A percentile compares a stretch with the other conserved stretches of the same genome.
phyloP scores from a whole-genome alignment of 768 basidiomycete species.

The Termitomyces sp. region DNA sequence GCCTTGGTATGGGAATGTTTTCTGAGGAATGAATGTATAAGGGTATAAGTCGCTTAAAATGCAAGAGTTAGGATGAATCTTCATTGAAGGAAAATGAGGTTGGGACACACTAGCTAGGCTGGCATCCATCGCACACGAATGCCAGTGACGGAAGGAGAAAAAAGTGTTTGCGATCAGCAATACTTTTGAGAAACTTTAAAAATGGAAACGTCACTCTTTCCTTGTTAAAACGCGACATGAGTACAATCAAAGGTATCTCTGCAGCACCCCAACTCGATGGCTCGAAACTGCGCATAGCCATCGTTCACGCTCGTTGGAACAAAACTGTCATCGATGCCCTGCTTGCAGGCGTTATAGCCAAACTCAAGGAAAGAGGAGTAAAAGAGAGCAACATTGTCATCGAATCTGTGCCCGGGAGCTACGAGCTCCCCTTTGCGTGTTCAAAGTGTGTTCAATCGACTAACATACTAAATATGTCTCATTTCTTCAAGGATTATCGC shows the following conservation, averaged over 20 bases:
- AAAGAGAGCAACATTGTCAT: slow-evolving; percentile 86
- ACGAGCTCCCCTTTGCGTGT: slow-evolving; percentile 86
- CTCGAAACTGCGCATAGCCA: slow-evolving; percentile 74
- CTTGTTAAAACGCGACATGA: slow-evolving; percentile 26
- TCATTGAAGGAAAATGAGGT: not conserved
- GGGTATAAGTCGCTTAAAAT: slow-evolving; percentile 60
- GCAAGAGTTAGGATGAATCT: not conserved
- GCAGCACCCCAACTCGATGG: slow-evolving; percentile 70
- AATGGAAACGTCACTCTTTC: slow-evolving; percentile 6
- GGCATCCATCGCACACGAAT: slow-evolving; percentile 34
- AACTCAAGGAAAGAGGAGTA: slow-evolving; percentile 82
- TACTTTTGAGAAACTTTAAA: not conserved
- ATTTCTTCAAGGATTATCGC: slow-evolving; percentile 57
- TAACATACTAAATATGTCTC: slow-evolving; percentile 4
- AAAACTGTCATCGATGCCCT: slow-evolving; percentile 80
- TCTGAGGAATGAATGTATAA: slow-evolving; percentile 69
- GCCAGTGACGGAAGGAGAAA: slow-evolving; percentile 1
- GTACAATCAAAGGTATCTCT: slow-evolving; percentile 74
- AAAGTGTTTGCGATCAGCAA: slow-evolving; percentile 4
- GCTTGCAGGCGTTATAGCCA: slow-evolving; percentile 69
- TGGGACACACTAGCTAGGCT: slow-evolving; percentile 44
- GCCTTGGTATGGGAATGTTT: slow-evolving; percentile 63
- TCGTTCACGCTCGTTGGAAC: slow-evolving; percentile 98
- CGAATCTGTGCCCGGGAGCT: slow-evolving; percentile 92
- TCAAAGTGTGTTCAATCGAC: slow-evolving; percentile 54